These are phyloP conservation scores for Xylaria palmicola DNA, from an alignment of 495 filamentous ascomycete species.

Conservation along the genomic window DNA sequence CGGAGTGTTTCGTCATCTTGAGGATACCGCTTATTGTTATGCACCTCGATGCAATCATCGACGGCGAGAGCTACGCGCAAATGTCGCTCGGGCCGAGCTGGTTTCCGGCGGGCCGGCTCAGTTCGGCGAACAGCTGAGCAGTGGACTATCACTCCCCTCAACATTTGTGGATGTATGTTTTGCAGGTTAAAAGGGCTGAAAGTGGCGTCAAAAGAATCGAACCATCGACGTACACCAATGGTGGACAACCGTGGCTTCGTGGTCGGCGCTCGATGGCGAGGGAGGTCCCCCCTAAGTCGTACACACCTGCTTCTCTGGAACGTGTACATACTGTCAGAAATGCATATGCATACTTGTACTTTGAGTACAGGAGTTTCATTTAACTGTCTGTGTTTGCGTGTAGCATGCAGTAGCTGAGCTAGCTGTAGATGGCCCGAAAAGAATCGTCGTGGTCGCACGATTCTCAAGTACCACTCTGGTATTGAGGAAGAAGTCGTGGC, in stretches of 20 bases:
- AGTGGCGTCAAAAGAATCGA: not conserved
- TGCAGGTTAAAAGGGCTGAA: not conserved
- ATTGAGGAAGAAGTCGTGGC: not conserved
- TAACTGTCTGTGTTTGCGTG: not conserved
- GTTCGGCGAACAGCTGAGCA: too few relatives aligned
- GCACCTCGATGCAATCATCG: not conserved
- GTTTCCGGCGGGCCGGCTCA: not conserved
- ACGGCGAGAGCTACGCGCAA: slow-evolving; percentile 1
- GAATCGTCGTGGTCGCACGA: too few relatives aligned
- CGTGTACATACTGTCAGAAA: not conserved
- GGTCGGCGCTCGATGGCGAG: not conserved
- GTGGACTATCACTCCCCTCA: not conserved
- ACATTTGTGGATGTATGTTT: not conserved
- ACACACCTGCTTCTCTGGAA: not conserved
- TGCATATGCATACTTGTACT: not conserved
- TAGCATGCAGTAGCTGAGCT: not conserved
- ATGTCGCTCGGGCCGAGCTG: slow-evolving; percentile 6
- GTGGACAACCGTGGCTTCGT: not conserved
- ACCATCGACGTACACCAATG: not conserved
- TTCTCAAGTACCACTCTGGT: too few relatives aligned
- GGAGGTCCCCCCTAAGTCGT: not conserved
- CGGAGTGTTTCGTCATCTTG: not conserved
- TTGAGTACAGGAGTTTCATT: not conserved
- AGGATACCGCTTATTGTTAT: not conserved
- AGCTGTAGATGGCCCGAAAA: too few relatives aligned